phyloP scores from a whole-genome alignment of 129 eudicot species.

The Solidago caesia region DNA sequence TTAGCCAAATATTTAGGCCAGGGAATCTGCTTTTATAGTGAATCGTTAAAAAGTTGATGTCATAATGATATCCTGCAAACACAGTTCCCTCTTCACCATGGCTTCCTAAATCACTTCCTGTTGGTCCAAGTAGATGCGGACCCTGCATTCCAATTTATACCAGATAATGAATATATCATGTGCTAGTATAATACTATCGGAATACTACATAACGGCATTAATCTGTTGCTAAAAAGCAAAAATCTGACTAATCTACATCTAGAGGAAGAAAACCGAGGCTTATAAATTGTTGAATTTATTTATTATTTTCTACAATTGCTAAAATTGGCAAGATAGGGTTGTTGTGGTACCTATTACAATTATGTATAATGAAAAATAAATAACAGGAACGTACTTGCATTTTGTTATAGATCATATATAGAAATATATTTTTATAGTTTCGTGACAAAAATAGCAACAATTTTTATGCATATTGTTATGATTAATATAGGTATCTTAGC shows the following conservation, averaged over 20 bases:
- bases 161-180: not conserved
- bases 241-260: not conserved
- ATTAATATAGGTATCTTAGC: too few relatives aligned
- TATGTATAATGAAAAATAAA: too few relatives aligned
- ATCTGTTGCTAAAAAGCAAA: not conserved
- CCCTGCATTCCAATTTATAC: constrained; percentile 45
- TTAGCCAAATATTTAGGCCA: constrained; percentile 82
- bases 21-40: constrained; percentile 92
- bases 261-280: not conserved
- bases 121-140: constrained; percentile 97
- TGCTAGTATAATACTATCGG: not conserved
- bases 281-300: too few relatives aligned
- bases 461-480: not conserved
- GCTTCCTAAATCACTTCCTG: constrained; percentile 75
- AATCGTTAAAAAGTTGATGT: constrained; percentile 87
- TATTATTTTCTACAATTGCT: too few relatives aligned
- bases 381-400: too few relatives aligned
- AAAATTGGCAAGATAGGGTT: too few relatives aligned
- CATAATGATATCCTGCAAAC: constrained; percentile 94
- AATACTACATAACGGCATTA: not conserved
- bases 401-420: too few relatives aligned
- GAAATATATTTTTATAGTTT: too few relatives aligned
- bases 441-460: not conserved
- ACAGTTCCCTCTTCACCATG: constrained; percentile 87
- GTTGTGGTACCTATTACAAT: too few relatives aligned